Conservation (phyloP, 2,329 filamentous ascomycete genomes). For the Thermothelomyces thermophilus region DNA sequence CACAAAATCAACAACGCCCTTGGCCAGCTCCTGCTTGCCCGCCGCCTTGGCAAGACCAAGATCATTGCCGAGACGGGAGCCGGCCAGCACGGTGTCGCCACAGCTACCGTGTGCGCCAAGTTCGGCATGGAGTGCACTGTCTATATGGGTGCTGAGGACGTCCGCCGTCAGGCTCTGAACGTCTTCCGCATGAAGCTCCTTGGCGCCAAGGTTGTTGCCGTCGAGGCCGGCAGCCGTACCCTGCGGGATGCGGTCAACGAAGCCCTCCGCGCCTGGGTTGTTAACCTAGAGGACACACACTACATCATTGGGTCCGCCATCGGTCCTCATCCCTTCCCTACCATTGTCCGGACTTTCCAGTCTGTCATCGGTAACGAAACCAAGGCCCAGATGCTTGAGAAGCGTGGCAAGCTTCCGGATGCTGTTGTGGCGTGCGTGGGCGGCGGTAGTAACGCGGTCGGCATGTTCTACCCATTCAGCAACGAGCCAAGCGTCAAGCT, state of each 20-base stretch:
- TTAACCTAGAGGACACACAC: constrained; percentile 86
- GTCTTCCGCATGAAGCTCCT: constrained; percentile 98
- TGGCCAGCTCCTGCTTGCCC: constrained; percentile 83
- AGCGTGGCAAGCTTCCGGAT: constrained; percentile 84
- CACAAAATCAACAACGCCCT: constrained; percentile 99
- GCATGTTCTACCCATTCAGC: constrained; percentile 97
- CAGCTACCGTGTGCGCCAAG: constrained; percentile 94
- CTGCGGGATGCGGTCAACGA: constrained; percentile 90
- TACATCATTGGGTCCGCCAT: constrained; percentile 98
- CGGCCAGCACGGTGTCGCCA: constrained; percentile 95
- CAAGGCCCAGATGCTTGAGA: constrained; percentile 79
- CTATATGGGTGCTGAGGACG: constrained; percentile 98
- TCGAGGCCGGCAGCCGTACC: constrained; percentile 81
- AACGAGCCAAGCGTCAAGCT: constrained; percentile 80
- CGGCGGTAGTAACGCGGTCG: constrained; percentile 87
- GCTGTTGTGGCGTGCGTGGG: constrained; percentile 96
- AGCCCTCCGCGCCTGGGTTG: constrained; percentile 88
- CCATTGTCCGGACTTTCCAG: constrained; percentile 95
- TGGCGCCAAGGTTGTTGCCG: constrained; percentile 84
- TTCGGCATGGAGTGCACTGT: constrained; percentile 98
- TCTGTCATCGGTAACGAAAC: constrained; percentile 94
- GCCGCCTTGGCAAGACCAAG: constrained; percentile 82
- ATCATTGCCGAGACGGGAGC: constrained; percentile 98
- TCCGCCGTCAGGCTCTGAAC: constrained; percentile 90
- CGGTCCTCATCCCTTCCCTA: constrained; percentile 94